phyloP scores from a whole-genome alignment of 129 eudicot species.

The Deinandra increscens region DNA sequence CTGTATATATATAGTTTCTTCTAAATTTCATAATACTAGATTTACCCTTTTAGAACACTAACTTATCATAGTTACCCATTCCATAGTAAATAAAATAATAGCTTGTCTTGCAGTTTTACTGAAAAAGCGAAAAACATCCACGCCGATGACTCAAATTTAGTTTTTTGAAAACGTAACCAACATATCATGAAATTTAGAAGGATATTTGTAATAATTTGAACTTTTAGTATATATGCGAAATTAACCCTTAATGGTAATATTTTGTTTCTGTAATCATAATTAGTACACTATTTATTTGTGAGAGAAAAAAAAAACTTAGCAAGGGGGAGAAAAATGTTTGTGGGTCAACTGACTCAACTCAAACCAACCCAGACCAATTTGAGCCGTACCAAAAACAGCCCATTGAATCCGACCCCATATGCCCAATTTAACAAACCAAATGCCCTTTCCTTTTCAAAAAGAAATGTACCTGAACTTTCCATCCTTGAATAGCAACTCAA shows the following conservation, averaged over 20 bases:
- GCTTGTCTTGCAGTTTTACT: too few species aligned
- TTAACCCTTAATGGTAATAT: not conserved
- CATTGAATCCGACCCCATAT: not conserved
- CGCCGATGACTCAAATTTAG: not conserved
- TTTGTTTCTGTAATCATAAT: conserved; percentile 13
- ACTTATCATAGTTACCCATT: too few species aligned
- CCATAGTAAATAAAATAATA: too few species aligned
- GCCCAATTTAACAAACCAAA: not conserved
- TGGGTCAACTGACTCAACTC: conserved; percentile 15
- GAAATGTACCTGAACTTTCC: conserved; percentile 62
- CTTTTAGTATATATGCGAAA: not conserved
- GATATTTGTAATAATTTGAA: not conserved
- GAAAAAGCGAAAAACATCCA: too few species aligned
- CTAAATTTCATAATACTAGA: too few species aligned
- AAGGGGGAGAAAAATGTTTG: not conserved
- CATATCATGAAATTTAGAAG: not conserved
- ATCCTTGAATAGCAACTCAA: conserved; percentile 92
- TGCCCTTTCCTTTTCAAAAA: not conserved
- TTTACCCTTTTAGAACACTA: too few species aligned
- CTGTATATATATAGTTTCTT: too few species aligned
- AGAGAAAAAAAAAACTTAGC: not conserved
- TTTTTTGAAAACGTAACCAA: not conserved
- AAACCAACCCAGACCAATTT: not conserved
- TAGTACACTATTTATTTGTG: not conserved
- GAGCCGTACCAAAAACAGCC: not conserved